These are phyloP conservation scores for Ammopiptanthus mongolicus DNA, from an alignment of 306 rosid species.

Conservation along the genomic window DNA sequence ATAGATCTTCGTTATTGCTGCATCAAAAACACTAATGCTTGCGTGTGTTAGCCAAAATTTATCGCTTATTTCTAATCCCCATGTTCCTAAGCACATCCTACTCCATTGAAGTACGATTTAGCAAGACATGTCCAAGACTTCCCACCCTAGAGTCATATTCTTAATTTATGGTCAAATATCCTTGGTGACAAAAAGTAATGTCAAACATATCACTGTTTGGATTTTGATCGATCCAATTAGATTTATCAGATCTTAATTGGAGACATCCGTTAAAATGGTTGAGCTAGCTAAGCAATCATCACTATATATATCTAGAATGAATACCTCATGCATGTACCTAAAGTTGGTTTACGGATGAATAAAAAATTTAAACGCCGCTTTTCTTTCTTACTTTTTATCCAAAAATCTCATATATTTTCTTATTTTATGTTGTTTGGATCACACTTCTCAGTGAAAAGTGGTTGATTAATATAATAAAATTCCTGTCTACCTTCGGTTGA, in stretches of 20 bases:
- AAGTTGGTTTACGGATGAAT: neutral
- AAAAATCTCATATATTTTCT: neutral
- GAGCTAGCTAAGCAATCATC: neutral
- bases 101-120: neutral
- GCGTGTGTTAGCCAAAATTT: neutral
- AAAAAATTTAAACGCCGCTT: neutral
- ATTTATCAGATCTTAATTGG: conserved; percentile 23
- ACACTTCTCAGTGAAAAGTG: neutral
- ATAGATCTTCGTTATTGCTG: neutral
- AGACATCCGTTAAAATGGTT: conserved; percentile 2
- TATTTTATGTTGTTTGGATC: neutral
- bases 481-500: neutral
- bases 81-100: neutral
- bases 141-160: neutral
- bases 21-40: neutral
- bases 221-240: conserved; percentile 18
- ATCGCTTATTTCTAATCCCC: neutral
- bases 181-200: neutral
- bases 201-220: neutral
- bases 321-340: neutral
- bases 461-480: neutral
- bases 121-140: conserved; percentile 1
- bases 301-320: neutral
- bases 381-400: neutral
- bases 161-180: conserved; percentile 3